These are phyloP conservation scores for Phytophthora citricola DNA, from an alignment of 352 stramenopile species.

Conservation along the genomic window DNA sequence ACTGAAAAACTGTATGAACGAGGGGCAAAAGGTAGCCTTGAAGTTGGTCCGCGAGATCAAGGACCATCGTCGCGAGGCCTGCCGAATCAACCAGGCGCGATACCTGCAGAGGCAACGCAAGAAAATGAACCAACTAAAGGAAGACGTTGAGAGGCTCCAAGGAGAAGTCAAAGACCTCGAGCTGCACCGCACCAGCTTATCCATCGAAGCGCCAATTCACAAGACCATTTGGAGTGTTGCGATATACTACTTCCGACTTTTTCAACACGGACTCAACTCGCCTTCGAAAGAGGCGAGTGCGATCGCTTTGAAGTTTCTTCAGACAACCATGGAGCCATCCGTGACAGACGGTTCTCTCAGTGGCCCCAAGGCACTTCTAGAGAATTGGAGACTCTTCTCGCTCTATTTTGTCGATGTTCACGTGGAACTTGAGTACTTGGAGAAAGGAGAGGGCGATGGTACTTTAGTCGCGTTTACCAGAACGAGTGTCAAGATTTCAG, in stretches of 20 bases:
- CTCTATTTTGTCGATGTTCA: neutral
- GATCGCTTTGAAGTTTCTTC: conserved; percentile 1
- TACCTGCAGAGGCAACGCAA: too few relatives aligned
- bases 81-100: too few relatives aligned
- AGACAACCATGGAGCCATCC: neutral
- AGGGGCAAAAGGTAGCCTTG: too few relatives aligned
- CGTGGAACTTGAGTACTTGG: neutral
- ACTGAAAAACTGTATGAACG: too few relatives aligned
- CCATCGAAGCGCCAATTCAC: too few relatives aligned
- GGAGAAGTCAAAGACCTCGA: too few relatives aligned
- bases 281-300: neutral
- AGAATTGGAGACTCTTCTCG: conserved; percentile 3
- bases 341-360: neutral
- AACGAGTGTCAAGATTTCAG: neutral
- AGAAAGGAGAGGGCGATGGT: neutral
- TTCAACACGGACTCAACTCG: neutral
- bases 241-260: neutral
- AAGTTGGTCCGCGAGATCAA: too few relatives aligned
- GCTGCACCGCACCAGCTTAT: too few relatives aligned
- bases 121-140: too few relatives aligned
- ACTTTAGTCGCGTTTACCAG: neutral
- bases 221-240: neutral
- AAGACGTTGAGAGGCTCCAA: too few relatives aligned
- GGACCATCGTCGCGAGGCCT: too few relatives aligned
- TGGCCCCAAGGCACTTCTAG: neutral